These are phyloP conservation scores for Nemania diffusa DNA, from an alignment of 2,329 filamentous ascomycete species.

Conservation along the genomic window DNA sequence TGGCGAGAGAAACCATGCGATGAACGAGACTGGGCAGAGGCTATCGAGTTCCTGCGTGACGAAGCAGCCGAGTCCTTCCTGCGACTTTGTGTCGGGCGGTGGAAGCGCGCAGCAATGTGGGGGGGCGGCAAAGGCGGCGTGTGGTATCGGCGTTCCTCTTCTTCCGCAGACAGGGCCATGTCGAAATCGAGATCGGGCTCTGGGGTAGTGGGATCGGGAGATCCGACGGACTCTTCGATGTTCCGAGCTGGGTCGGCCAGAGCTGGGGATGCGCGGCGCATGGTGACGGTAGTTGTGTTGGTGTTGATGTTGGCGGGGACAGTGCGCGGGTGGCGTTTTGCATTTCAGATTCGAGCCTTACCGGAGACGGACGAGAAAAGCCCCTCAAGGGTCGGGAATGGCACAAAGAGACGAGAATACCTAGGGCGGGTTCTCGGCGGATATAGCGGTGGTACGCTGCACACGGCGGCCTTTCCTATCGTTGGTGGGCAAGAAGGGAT, in stretches of 20 bases:
- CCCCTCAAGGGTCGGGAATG: constrained; percentile 6
- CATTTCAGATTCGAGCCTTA: constrained; percentile 38
- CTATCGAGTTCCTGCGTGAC: constrained; percentile 82
- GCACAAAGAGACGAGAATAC: constrained; percentile 26
- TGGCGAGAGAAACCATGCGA: constrained; percentile 68
- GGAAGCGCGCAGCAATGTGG: constrained; percentile 82
- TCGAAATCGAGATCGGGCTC: constrained; percentile 48
- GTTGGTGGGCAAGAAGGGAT: constrained; percentile 23
- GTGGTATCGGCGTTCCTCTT: constrained; percentile 55
- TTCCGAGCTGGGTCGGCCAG: constrained; percentile 56
- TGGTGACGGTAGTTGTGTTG: constrained; percentile 44
- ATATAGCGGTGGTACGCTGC: constrained; percentile 19
- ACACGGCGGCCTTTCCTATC: constrained; percentile 26
- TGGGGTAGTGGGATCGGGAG: constrained; percentile 45
- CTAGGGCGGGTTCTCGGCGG: neutral
- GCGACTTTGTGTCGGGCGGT: constrained; percentile 71
- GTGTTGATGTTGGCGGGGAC: constrained; percentile 31
- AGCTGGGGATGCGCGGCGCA: constrained; percentile 57
- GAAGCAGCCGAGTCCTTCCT: constrained; percentile 81
- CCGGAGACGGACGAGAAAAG: constrained; percentile 31
- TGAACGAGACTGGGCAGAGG: constrained; percentile 77
- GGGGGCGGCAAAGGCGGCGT: constrained; percentile 80
- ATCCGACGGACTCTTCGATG: constrained; percentile 51
- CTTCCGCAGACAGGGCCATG: constrained; percentile 49
- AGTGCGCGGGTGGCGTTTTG: constrained; percentile 34